A percentile compares a stretch with the other conserved stretches of the same genome.
Conservation (phyloP, 306 rosid species). For the Begonia loranthoides region DNA sequence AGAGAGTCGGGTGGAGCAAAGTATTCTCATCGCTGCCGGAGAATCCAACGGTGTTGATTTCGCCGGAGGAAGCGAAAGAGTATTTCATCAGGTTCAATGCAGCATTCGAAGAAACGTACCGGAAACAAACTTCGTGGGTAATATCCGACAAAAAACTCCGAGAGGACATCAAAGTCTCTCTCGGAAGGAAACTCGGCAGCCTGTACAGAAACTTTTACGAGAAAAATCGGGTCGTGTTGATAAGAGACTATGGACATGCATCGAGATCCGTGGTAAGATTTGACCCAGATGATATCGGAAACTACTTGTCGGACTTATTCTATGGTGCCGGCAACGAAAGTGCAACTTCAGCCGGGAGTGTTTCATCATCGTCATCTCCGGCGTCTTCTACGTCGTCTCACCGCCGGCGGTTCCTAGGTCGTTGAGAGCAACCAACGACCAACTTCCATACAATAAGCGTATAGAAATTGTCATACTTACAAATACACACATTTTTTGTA, state of each 20-base stretch:
- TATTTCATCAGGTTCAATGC: conserved; percentile 20
- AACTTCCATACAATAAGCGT: background rate
- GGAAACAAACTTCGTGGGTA: conserved; percentile 29
- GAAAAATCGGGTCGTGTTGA: conserved; percentile 7
- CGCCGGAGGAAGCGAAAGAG: conserved; percentile 19
- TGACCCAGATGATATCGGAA: conserved; percentile 28
- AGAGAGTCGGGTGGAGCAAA: conserved; percentile 39
- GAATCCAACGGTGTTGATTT: conserved; percentile 14
- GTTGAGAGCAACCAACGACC: conserved; percentile 5
- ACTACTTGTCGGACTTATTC: conserved; percentile 24
- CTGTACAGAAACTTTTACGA: conserved; percentile 17
- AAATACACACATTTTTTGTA: too few relatives aligned
- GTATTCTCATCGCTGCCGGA: conserved; percentile 25
- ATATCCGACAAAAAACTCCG: conserved; percentile 31
- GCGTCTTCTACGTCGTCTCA: conserved; percentile 13
- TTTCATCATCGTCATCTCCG: conserved; percentile 13
- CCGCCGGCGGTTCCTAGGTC: background rate
- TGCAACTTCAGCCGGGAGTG: conserved; percentile 11
- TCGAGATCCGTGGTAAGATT: background rate
- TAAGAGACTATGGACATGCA: conserved; percentile 1
- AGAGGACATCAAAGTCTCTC: conserved; percentile 24
- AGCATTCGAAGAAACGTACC: conserved; percentile 23
- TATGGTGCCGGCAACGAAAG: conserved; percentile 11
- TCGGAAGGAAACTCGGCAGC: conserved; percentile 14
- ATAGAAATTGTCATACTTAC: background rate